Evolutionary conservation across 345 rosid species (phyloP), one percentile per base, ranked within the genome.

Genomic region (Iberis pinnata): DNA sequence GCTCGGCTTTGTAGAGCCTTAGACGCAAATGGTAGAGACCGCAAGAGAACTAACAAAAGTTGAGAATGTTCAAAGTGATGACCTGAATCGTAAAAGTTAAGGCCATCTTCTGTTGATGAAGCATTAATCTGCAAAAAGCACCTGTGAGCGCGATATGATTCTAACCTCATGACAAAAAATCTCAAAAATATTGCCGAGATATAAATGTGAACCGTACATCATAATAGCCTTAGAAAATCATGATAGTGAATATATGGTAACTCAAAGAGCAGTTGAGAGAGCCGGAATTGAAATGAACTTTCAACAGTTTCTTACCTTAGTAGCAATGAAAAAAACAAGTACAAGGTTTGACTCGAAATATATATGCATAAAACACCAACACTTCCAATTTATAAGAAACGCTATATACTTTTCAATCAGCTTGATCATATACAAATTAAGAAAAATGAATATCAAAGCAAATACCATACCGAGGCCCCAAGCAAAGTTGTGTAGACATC

Each of bases 81-180:
- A 67, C 94, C 90, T 73, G 94, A 85, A 75, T 85, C 97, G 63
- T 83, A 83, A 71, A 86, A 83, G 75, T 86, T 85, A 62, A 88
- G 78, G 60, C 81, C 87, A 71, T 93, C 90, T 60, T 86, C 97
- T 24, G 90, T 72, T 64, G 97, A 83, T 60, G 98, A 80, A 65
- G 94, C 94, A 74, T 93, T 93, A 42, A 93, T 83, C 99, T 93
- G 94, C 65, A 78, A 63, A 48, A 52, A 61, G 53, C 29, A 61
- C 58, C 56, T 13, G 18, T 12, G 60, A 33, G 22, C 16, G 4
- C 18, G 22, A 37, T 45, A 26, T 2, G 5, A 31, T 18, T 45
- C 18, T 38, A 59, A 52, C 43, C 26, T 44, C 48, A 38, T 19
- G 42, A 19, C 27, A 4, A 35, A 19, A 16, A 25, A 35, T 14